phyloP scores from a whole-genome alignment of 2,329 filamentous ascomycete genomes.

The Sordariomycetes sp. region DNA sequence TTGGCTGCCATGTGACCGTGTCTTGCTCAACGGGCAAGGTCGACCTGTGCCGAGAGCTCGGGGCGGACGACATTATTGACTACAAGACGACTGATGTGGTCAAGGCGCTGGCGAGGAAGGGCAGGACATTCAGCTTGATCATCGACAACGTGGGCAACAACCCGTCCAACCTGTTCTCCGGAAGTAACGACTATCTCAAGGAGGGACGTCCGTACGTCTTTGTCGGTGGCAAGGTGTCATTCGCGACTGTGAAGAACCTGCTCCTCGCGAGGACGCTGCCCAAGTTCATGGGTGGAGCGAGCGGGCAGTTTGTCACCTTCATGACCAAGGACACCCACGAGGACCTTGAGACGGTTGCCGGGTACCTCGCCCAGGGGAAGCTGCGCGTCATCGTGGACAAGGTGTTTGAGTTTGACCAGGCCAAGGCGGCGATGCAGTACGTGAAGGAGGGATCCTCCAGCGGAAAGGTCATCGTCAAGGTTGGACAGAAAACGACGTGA shows the following conservation, averaged over 20 bases:
- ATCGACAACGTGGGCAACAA: conserved; percentile 51
- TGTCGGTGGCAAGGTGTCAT: conserved; percentile 31
- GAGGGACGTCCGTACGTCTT: conserved; percentile 38
- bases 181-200: conserved; percentile 39
- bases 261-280: conserved; percentile 16
- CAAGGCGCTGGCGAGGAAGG: conserved; percentile 32
- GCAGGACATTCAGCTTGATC: conserved; percentile 37
- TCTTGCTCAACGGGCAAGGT: conserved; percentile 52
- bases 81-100: conserved; percentile 44
- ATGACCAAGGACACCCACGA: conserved; percentile 28
- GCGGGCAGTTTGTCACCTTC: conserved; percentile 30
- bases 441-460: conserved; percentile 48
- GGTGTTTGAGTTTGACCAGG: conserved; percentile 46
- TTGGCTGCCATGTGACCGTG: conserved; percentile 51
- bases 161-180: conserved; percentile 41
- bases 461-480: conserved; percentile 47
- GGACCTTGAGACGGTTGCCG: conserved; percentile 39
- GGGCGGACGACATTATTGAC: conserved; percentile 57
- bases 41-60: conserved; percentile 45
- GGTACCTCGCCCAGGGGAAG: conserved; percentile 49
- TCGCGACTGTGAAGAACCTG: conserved; percentile 13
- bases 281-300: conserved; percentile 26
- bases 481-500: no score
- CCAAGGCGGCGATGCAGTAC: conserved; percentile 44
- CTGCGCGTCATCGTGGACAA: conserved; percentile 46